Evolutionary conservation across 225 moss, liverwort and hornwort genomes (phyloP).

Genomic region (Physcomitrellopsis africana): DNA sequence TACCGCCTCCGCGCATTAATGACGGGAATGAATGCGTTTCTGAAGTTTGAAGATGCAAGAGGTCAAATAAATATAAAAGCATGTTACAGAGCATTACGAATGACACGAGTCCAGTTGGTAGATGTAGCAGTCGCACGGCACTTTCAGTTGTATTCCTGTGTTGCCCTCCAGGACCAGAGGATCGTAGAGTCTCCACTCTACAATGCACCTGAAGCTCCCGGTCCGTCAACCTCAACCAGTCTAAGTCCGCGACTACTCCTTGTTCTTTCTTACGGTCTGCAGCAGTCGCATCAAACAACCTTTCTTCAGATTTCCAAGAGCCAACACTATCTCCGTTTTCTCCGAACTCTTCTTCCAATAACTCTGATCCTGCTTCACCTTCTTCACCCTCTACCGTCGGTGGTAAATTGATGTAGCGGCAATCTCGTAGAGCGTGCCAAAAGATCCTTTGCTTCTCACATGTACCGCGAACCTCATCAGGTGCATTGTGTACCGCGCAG

Average conservation of each 20-base stretch:
- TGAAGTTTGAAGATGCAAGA: background rate
- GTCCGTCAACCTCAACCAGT: slow-evolving; percentile 53
- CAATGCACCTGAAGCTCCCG: slow-evolving; percentile 74
- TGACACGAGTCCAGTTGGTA: slow-evolving; percentile 83
- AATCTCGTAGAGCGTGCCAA: slow-evolving; percentile 35
- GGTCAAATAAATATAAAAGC: background rate
- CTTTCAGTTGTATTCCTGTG: slow-evolving; percentile 95
- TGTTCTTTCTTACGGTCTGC: slow-evolving; percentile 24
- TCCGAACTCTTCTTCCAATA: background rate
- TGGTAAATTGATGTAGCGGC: slow-evolving; percentile 38
- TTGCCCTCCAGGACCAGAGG: slow-evolving; percentile 95
- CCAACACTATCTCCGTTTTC: slow-evolving; percentile 18
- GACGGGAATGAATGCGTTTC: background rate
- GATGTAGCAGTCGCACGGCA: slow-evolving; percentile 86
- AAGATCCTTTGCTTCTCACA: slow-evolving; percentile 35
- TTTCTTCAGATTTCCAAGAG: slow-evolving; percentile 31
- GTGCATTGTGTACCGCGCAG: slow-evolving; percentile 6
- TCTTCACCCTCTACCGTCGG: slow-evolving; percentile 22
- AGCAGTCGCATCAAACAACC: slow-evolving; percentile 11
- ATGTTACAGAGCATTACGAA: slow-evolving; percentile 35
- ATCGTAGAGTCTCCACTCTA: slow-evolving; percentile 83
- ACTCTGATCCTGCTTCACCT: slow-evolving; percentile 20
- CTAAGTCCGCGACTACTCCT: slow-evolving; percentile 23
- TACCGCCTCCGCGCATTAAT: slow-evolving; percentile 3
- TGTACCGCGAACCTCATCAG: slow-evolving; percentile 10